These are phyloP conservation scores for Wickerhamomyces alni DNA, from an alignment of 805 yeast species.

Conservation along the genomic window DNA sequence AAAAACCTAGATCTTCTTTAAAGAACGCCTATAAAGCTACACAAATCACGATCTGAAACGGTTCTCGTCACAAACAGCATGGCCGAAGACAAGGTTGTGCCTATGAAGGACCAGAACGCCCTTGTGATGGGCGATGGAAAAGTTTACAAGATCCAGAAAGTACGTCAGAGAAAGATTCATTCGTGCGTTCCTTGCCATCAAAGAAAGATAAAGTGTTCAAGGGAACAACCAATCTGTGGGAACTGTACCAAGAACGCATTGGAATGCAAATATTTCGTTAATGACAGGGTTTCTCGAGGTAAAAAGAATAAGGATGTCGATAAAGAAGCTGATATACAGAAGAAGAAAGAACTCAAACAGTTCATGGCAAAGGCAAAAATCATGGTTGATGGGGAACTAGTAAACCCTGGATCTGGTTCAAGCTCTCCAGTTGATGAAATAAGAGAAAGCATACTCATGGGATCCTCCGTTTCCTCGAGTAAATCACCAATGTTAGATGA, in stretches of 20 bases:
- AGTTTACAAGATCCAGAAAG: slow-evolving; percentile 53
- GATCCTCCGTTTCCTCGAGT: neutral
- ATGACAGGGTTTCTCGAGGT: slow-evolving; percentile 42
- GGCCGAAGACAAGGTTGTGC: slow-evolving; percentile 20
- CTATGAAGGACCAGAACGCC: slow-evolving; percentile 29
- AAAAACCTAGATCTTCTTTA: too few relatives aligned
- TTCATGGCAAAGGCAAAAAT: slow-evolving; percentile 20
- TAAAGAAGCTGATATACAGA: slow-evolving; percentile 15
- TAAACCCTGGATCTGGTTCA: neutral
- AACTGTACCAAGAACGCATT: slow-evolving; percentile 41
- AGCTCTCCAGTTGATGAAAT: neutral
- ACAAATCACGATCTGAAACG: neutral
- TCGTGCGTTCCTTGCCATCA: slow-evolving; percentile 55
- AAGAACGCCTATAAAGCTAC: neutral
- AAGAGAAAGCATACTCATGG: neutral
- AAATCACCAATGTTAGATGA: too few relatives aligned
- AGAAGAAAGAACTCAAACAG: slow-evolving; percentile 19
- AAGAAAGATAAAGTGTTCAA: slow-evolving; percentile 49
- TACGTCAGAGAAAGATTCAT: slow-evolving; percentile 53
- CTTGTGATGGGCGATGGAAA: slow-evolving; percentile 42
- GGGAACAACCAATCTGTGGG: slow-evolving; percentile 45
- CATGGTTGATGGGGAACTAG: slow-evolving; percentile 1
- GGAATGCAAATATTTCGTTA: slow-evolving; percentile 50
- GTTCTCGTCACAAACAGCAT: neutral
- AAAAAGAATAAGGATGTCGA: slow-evolving; percentile 21